Base-by-base conservation (phyloP, 306 rosid genomes). In the Lathyrus tuberosus region DNA sequence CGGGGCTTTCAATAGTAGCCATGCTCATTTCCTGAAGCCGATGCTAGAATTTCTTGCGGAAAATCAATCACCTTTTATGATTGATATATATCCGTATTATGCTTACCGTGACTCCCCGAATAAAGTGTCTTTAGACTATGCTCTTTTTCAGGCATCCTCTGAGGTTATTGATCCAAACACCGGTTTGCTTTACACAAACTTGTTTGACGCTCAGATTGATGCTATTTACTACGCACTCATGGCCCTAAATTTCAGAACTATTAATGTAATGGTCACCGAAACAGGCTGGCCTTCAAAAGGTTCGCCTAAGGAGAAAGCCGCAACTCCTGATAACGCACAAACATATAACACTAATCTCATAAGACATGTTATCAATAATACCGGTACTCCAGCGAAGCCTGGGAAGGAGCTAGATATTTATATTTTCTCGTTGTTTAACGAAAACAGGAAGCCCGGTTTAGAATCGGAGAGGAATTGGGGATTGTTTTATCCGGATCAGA, bases 231-330 rank as follows among this genome's bases (percentile, higher is more conserved):
- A 83, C 30, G 97, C 99, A 1, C 80, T 91, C 71, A 91, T 81
- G 95, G 97, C 92, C 24, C 80, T 95, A 31, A 95, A 95, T 73
- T 95, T 95, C 76, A 77, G 86, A 81, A 95, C 97, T 60, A 85
- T 95, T 58, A 89, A 83, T 80, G 79, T 95, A 67, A 87, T 89
- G 92, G 96, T 95, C 70, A 86, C 97, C 3, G 99, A 95, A 81
- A 95, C 99, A 16, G 99, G 99, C 59, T 95, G 99, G 99, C 99
- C 99, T 67, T 87, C 97, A 12, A 95, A 91, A 65, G 99, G 99
- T 47, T 91, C 99, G 0, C 91, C 95, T 5, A 95, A 89, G 86
- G 99, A 95, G 85, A 86, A 83, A 8, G 89, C 95, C 67, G 99
- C 99, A 43, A 82, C 86, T 44, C 79, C 83, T 13, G 86, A 82